Evolutionary conservation across 2,329 filamentous ascomycete species (phyloP), one percentile per base, ranked within the genome.

Genomic region (Aspergillus eucalypticola): DNA sequence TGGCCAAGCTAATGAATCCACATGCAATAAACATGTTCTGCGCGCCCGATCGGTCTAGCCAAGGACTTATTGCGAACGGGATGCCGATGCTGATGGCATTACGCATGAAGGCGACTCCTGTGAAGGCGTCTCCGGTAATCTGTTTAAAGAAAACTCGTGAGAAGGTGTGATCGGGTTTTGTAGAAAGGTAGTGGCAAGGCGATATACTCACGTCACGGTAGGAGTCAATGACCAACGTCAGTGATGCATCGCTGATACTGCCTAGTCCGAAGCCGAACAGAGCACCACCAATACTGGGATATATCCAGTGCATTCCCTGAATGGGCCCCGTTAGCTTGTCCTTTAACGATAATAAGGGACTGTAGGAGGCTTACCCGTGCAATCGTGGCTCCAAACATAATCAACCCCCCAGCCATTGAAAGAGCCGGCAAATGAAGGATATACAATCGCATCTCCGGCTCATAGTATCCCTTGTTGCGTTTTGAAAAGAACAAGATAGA

Each of bases 401-500:
- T 71, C 53, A 81, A 65, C 0, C 79, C 80, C 2, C 75, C 74
- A 0, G 79, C 78, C 17, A 79, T 73, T 2, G 77, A 58, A 5
- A 81, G 48, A 54, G 78, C 73, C 29, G 77, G 75, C 2, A 72
- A 35, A 44, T 69, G 69, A 6, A 71, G 61, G 21, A 70, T 73
- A 42, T 73, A 78, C 5, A 82, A 70, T 2, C 80, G 74, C 75
- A 82, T 82, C 66, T 83, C 81, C 1, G 81, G 78, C 66, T 83
- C 81, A 54, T 80, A 80, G 61, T 80, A 77, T 41, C 80, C 80
- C 32, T 73, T 72, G 62, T 82, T 81, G 15, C 74, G 70, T 23
- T 75, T 75, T 2, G 81, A 77, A 53, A 81, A 73, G 38, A 68
- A 70, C n/a, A 78, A 59, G 48, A 80, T 76, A 0, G 71, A 71